Base-by-base conservation (phyloP, 208 protist genomes). In the Acanthamoeba sp. region DNA sequence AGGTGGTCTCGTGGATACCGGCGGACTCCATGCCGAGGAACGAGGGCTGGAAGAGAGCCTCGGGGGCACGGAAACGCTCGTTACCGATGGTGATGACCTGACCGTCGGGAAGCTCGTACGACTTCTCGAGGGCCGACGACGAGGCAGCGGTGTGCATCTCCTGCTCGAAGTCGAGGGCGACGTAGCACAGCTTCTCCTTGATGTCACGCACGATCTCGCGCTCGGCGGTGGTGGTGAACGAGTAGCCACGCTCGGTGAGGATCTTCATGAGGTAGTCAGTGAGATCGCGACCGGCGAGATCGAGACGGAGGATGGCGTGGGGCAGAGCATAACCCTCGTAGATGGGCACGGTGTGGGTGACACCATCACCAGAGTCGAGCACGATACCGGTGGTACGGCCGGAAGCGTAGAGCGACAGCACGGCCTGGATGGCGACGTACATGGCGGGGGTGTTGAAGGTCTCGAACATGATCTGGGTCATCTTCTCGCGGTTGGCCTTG, bases 281-380 rank as follows among this genome's bases (percentile, higher is more conserved):
- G 73, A 99, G 95, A 88, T 99, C 98, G 82, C 98, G 97, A 84
- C 98, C 98, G 20, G 85, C 84, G 29, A 97, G 95, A 3, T 91
- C 91, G 78, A 95, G 93, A 22, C 97, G 98, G 32, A 96, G 89
- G 40, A 97, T 98, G n/a, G 98, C 97, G 95, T 99, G 98, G 94
- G 98, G 98, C 32, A 99, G 96, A 7, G 98, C 96, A 62, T 98
- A 98, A 71, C 98, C 98, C 96, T 99, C 99, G 97, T 99, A 99
- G 94, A 99, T 99, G 91, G 99, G 99, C 40, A 99, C 98, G n/a
- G 99, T 98, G 97, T 99, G 99, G 95, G 99, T 98, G 42, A 99
- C 98, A 94, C 98, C 98, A 97, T 99, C 97, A 50, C 99, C 99
- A 88, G 98, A 97, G 93, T 99, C 99, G 18, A 99, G 76, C 66